phyloP scores from a whole-genome alignment of 176 grass and related monocot genomes.

The Aegilops umbellulata region DNA sequence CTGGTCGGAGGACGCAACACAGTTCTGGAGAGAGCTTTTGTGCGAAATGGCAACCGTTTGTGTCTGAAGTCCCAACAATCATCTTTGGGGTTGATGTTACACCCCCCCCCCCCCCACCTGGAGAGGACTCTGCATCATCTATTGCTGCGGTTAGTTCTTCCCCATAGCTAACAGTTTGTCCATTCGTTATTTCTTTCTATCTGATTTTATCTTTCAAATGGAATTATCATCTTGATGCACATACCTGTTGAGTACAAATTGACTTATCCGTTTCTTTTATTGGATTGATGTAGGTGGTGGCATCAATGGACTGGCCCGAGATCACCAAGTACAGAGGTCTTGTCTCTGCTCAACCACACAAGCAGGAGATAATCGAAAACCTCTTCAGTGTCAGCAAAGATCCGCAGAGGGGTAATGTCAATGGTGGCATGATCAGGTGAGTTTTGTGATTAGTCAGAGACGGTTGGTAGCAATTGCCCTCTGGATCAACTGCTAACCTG shows the following conservation, averaged over 20 bases:
- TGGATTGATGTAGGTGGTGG: constrained; percentile 49
- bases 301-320: constrained; percentile 71
- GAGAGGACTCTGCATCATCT: neutral
- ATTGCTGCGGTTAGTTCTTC: neutral
- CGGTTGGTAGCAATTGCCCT: neutral
- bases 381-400: constrained; percentile 41
- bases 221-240: neutral
- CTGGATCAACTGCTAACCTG: constrained; percentile 17
- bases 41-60: too few relatives aligned
- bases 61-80: constrained; percentile 46
- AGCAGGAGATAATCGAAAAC: constrained; percentile 31
- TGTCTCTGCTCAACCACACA: too few relatives aligned
- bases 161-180: neutral
- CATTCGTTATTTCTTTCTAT: neutral
- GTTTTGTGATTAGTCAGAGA: neutral
- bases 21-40: too few relatives aligned
- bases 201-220: neutral
- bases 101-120: neutral
- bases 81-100: constrained; percentile 7
- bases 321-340: constrained; percentile 56
- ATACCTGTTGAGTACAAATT: neutral
- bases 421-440: too few relatives aligned
- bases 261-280: neutral
- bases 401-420: neutral
- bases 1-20: too few relatives aligned